phyloP scores from a whole-genome alignment of 1,139 yeast genomes.

The Debaryomycetaceae sp. region DNA sequence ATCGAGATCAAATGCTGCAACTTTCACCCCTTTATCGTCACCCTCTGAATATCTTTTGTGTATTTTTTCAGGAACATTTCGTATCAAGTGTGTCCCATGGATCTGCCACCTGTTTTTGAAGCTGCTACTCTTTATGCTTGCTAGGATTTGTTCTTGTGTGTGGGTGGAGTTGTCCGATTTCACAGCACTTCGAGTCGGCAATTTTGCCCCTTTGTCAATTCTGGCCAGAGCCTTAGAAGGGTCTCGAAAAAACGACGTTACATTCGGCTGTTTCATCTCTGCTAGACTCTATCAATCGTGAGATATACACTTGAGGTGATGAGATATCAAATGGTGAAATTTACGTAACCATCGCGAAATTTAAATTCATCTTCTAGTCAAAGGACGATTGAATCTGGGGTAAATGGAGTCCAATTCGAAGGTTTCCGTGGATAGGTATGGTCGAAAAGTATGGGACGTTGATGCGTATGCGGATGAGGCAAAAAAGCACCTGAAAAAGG shows the following conservation, averaged over 20 bases:
- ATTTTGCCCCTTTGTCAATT: neutral
- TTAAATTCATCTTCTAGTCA: neutral
- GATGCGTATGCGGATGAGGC: conserved; percentile 59
- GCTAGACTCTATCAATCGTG: neutral
- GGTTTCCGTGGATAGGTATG: conserved; percentile 44
- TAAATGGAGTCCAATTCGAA: conserved; percentile 8
- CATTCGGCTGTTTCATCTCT: neutral
- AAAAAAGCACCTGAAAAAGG: conserved; percentile 17
- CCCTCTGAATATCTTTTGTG: neutral
- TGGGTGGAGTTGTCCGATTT: neutral
- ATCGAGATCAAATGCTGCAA: conserved; percentile 79
- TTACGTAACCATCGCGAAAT: neutral
- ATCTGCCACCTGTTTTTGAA: conserved; percentile 21
- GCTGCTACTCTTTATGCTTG: neutral
- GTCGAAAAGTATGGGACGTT: conserved; percentile 67
- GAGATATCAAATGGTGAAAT: too few species aligned
- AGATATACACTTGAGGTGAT: too few species aligned
- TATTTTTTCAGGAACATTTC: conserved; percentile 23
- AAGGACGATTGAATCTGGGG: neutral
- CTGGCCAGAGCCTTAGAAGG: neutral
- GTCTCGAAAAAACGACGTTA: neutral
- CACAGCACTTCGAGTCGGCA: neutral
- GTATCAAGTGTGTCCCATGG: conserved; percentile 33
- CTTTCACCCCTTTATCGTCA: conserved; percentile 18
- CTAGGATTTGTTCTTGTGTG: neutral